Conservation (phyloP, 768 basidiomycete genomes). For the Agrocybe praecox region DNA sequence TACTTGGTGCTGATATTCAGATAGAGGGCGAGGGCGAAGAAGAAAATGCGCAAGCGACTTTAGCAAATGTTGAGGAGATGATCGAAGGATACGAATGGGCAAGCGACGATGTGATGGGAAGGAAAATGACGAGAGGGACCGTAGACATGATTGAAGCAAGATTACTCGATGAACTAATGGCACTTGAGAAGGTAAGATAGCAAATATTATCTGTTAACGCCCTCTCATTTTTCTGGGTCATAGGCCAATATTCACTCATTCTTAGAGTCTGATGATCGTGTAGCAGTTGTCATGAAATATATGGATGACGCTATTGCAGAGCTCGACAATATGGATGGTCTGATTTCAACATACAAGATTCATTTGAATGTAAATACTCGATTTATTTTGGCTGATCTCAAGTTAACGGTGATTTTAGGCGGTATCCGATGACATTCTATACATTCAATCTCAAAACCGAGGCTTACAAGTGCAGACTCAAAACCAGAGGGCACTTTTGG, state of each 20-base stretch:
- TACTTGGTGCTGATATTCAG: slow-evolving; percentile 44
- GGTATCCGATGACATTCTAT: slow-evolving; percentile 92
- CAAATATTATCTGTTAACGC: not conserved
- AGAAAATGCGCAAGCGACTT: slow-evolving; percentile 77
- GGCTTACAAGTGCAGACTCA: slow-evolving; percentile 97
- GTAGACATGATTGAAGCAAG: slow-evolving; percentile 93
- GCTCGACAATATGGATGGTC: slow-evolving; percentile 86
- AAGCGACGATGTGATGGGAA: slow-evolving; percentile 71
- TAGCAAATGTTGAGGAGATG: slow-evolving; percentile 97
- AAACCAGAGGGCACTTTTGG: slow-evolving; percentile 85
- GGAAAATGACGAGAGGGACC: slow-evolving; percentile 67
- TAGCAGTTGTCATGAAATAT: slow-evolving; percentile 80
- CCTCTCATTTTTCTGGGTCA: slow-evolving; percentile 2
- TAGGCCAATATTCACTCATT: slow-evolving; percentile 98
- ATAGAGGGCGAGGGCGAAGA: slow-evolving; percentile 63
- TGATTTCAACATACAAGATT: slow-evolving; percentile 93
- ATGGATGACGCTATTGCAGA: slow-evolving; percentile 90
- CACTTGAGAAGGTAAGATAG: slow-evolving; percentile 81
- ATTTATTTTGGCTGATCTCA: not conserved
- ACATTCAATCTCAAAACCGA: slow-evolving; percentile 95
- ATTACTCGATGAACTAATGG: slow-evolving; percentile 86
- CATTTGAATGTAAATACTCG: slow-evolving; percentile 79
- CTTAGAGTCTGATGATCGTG: slow-evolving; percentile 92
- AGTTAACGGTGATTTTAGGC: slow-evolving; percentile 51
- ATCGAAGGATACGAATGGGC: slow-evolving; percentile 99